phyloP scores from a whole-genome alignment of 1,139 yeast species.

The Hemisphaericaspora xylanilytica region DNA sequence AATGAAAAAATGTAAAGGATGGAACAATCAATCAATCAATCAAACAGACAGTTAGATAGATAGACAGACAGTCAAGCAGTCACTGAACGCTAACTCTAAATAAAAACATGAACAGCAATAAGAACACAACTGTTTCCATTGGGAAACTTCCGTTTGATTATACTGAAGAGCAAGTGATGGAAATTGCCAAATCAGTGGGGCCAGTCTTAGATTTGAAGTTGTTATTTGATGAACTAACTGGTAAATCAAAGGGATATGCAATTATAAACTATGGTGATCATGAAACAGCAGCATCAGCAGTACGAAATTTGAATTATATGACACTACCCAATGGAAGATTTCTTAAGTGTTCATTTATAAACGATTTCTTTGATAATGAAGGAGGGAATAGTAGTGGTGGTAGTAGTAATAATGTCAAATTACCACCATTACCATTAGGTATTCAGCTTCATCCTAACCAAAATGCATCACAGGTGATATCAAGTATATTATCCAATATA shows the following conservation, averaged over 20 bases:
- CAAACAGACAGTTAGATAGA: too few species aligned
- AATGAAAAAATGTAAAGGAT: too few species aligned
- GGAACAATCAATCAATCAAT: too few species aligned
- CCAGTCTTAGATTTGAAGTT: conserved; percentile 78
- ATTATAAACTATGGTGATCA: conserved; percentile 72
- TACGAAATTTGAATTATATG: conserved; percentile 80
- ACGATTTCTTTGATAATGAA: conserved; percentile 36
- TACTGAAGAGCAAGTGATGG: conserved; percentile 86
- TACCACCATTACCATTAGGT: conserved; percentile 49
- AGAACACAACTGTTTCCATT: conserved; percentile 30
- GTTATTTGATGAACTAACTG: conserved; percentile 84
- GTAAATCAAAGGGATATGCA: conserved; percentile 89
- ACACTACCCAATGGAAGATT: conserved; percentile 64
- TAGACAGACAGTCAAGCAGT: too few species aligned
- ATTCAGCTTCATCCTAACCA: conserved; percentile 52
- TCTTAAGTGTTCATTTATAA: conserved; percentile 71
- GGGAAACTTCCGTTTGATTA: conserved; percentile 45
- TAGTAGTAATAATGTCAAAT: conserved; percentile 22
- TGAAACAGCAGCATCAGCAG: conserved; percentile 90
- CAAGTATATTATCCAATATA: conserved; percentile 55
- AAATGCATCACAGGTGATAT: conserved; percentile 59
- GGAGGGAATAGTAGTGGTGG: too few species aligned
- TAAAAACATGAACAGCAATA: conserved; percentile 18
- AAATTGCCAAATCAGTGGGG: conserved; percentile 77
- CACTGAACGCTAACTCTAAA: too few species aligned